phyloP scores from a whole-genome alignment of 2,329 filamentous ascomycete genomes.

The Aspergillus quadrilineatus region DNA sequence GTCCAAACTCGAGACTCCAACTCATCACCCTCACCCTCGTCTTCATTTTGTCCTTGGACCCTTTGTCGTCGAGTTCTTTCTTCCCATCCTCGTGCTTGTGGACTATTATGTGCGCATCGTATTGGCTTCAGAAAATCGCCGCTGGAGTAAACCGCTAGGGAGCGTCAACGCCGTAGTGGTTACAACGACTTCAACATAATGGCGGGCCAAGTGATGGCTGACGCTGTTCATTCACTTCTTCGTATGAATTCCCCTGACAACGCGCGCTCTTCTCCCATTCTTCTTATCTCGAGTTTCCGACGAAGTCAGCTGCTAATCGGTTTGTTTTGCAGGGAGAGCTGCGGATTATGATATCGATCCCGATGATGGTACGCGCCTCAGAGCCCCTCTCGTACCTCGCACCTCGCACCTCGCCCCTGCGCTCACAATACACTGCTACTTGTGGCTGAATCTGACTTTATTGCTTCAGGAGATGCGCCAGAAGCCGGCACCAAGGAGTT shows the following conservation, averaged over 20 bases:
- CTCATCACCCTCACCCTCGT: not conserved
- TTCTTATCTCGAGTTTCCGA: not conserved
- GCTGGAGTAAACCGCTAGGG: slow-evolving; percentile 34
- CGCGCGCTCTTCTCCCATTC: not conserved
- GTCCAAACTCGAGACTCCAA: not conserved
- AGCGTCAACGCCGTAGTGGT: slow-evolving; percentile 24
- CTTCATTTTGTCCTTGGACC: not conserved
- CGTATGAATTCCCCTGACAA: slow-evolving; percentile 29
- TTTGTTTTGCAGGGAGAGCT: slow-evolving; percentile 32
- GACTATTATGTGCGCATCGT: slow-evolving; percentile 40
- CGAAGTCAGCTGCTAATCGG: slow-evolving; percentile 20
- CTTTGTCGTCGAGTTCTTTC: not conserved
- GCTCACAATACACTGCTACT: not conserved
- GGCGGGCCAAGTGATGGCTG: slow-evolving; percentile 38
- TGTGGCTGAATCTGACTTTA: slow-evolving; percentile 20
- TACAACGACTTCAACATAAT: slow-evolving; percentile 30
- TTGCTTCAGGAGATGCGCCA: slow-evolving; percentile 54
- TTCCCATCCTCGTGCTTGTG: slow-evolving; percentile 8
- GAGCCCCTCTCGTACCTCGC: not conserved
- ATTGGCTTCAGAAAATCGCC: slow-evolving; percentile 33
- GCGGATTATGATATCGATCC: slow-evolving; percentile 38
- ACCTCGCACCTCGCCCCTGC: slow-evolving; percentile 6
- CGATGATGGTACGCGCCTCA: slow-evolving; percentile 36
- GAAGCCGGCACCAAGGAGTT: slow-evolving; percentile 92
- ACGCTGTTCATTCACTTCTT: slow-evolving; percentile 35